Base-by-base conservation (phyloP, 1,284 basidiomycete species). In the Pseudomicrostroma phylloplanum region DNA sequence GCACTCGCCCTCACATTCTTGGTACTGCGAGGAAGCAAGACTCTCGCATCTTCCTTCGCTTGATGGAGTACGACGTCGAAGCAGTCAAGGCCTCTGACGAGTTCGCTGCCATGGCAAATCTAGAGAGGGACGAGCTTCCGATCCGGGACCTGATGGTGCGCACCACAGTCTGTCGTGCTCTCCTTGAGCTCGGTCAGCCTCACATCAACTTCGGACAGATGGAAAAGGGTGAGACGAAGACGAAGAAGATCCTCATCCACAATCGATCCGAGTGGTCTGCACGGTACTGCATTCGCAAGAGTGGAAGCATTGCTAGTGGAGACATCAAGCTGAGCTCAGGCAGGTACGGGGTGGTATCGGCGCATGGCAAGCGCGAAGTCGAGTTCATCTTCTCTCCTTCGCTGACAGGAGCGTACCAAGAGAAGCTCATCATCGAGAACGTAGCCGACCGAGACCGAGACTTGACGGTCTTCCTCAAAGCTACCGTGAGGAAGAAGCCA, bases 191-290 rank as follows among this genome's bases (percentile, higher is more conserved):
- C 15, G 82, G 81, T 51, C 82, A 83, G 76, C 80, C 80, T 55
- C 80, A 80, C 60, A 83, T 83, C 80, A 83, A 83, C 70, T 83
- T 83, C 70, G 83, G 83, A 0, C 77, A 79, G n/a, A 80, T 82
- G 67, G 82, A 83, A 56, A 82, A 82, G 70, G 82, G 82, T 54
- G 81, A 83, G 48, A 70, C 77, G 36, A 82, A 81, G 67, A 79
- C 81, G 48, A 80, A 82, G 63, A 82, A 80, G 64, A 82, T 83
- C 55, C 77, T 83, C 59, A 81, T 83, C 51, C 82, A 79, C 77
- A 82, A 80, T 74, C 79, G 73, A 74, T 82, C 70, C 76, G 81
- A 71, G 70, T 82, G 64, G 82, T 82, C 70, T 23, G 62, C 80
- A 39, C 71, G 83, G 13, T 83, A 82, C 77, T 80, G 82, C 56